Evolutionary conservation across 352 stramenopile species (phyloP).

Genomic region (Peronospora farinosa): DNA sequence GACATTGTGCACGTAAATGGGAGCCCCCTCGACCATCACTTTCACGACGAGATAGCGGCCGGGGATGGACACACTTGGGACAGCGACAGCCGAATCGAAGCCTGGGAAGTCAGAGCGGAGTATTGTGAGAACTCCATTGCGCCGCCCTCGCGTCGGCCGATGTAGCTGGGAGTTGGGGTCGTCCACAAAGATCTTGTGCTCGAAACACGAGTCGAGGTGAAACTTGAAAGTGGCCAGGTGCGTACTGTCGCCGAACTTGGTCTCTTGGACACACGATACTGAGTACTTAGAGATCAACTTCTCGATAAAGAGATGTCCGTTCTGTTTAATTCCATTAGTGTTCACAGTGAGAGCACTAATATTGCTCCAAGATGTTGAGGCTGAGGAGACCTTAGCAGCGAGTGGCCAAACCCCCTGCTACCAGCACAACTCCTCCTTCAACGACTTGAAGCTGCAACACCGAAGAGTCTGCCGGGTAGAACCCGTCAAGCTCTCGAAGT

Average conservation of each 20-base stretch:
- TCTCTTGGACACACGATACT: not conserved
- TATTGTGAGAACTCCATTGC: not conserved
- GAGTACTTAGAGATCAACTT: not conserved
- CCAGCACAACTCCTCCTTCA: not conserved
- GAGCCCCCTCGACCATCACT: not conserved
- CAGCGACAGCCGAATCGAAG: not conserved
- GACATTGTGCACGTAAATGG: not conserved
- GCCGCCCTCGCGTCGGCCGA: not conserved
- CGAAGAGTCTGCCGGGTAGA: not conserved
- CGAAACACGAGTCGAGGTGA: not conserved
- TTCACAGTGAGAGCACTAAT: not conserved
- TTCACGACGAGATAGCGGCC: not conserved
- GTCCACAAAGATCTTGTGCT: slow-evolving; percentile 1
- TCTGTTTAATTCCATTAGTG: not conserved
- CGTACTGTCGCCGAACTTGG: not conserved
- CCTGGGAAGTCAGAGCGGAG: not conserved
- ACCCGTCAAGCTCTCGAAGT: not conserved
- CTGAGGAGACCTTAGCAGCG: not conserved
- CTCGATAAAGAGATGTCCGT: not conserved
- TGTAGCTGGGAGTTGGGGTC: not conserved
- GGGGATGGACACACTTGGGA: not conserved
- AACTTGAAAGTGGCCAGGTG: not conserved
- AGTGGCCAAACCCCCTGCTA: not conserved
- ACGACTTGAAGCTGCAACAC: not conserved
- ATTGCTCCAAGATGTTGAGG: not conserved